Conservation (phyloP, 331 rosid species). For the Telfairia occidentalis region DNA sequence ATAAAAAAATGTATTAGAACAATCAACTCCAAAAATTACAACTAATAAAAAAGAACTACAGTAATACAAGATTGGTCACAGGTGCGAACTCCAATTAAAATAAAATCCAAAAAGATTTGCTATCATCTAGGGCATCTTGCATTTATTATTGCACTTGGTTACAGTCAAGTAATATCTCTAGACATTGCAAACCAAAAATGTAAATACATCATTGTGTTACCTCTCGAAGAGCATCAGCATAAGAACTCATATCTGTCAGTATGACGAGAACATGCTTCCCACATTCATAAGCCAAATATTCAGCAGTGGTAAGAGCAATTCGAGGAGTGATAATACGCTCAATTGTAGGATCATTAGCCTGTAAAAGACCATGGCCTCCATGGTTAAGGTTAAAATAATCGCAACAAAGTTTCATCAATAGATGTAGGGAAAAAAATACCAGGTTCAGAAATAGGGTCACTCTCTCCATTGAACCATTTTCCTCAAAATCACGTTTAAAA, state of each 20-base stretch:
- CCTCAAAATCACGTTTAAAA: constrained; percentile 98
- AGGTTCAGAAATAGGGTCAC: constrained; percentile 96
- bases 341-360: constrained; percentile 99
- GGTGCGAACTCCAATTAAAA: not conserved
- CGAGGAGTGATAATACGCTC: constrained; percentile 99
- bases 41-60: not conserved
- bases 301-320: constrained; percentile 98
- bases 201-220: constrained; percentile 25
- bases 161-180: not conserved
- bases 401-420: not conserved
- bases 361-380: constrained; percentile 21
- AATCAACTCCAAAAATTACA: not conserved
- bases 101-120: not conserved
- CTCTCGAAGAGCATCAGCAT: constrained; percentile 99
- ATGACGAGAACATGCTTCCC: constrained; percentile 99
- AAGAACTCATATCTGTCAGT: constrained; percentile 98
- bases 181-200: not conserved
- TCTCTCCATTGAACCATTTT: constrained; percentile 99
- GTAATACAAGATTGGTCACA: not conserved
- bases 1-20: too few relatives aligned
- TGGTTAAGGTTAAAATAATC: not conserved
- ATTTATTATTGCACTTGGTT: not conserved
- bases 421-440: constrained; percentile 30
- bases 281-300: constrained; percentile 95
- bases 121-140: not conserved